Percentiles rank a stretch among this genome's conserved stretches.
These are phyloP conservation scores for Neophaeococcomyces mojaviensis DNA, from an alignment of 2,329 filamentous ascomycete species.

Conservation along the genomic window DNA sequence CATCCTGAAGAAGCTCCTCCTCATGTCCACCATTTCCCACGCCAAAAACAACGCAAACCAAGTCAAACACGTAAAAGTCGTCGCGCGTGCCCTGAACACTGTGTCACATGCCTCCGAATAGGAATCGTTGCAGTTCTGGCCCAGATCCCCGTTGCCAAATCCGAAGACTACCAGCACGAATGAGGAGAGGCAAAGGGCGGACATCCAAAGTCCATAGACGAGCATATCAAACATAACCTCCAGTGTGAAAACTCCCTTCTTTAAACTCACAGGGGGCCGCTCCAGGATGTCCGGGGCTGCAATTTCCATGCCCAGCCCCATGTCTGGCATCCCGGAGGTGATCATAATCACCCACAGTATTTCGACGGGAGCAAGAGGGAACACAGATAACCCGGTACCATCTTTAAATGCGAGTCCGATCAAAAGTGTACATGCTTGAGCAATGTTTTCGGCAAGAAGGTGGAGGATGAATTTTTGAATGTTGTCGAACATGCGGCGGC, in stretches of 20 bases:
- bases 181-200: constrained; percentile 40
- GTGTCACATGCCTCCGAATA: constrained; percentile 51
- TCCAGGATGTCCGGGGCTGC: constrained; percentile 48
- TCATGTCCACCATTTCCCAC: constrained; percentile 69
- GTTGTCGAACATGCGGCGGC: constrained; percentile 81
- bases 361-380: constrained; percentile 51
- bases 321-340: constrained; percentile 51
- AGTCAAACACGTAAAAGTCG: constrained; percentile 65
- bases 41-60: constrained; percentile 71
- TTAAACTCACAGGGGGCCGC: constrained; percentile 47
- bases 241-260: constrained; percentile 44
- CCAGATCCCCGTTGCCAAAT: constrained; percentile 49
- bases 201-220: constrained; percentile 49
- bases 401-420: constrained; percentile 55
- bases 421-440: constrained; percentile 50
- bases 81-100: constrained; percentile 64
- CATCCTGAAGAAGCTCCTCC: constrained; percentile 60
- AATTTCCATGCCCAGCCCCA: constrained; percentile 52
- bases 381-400: constrained; percentile 44
- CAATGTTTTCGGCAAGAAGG: constrained; percentile 49
- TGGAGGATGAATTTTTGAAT: constrained; percentile 67
- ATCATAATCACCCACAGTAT: constrained; percentile 60
- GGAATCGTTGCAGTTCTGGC: constrained; percentile 52
- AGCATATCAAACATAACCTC: constrained; percentile 49
- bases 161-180: constrained; percentile 48